A percentile compares a stretch with the other conserved stretches of the same genome.
These are phyloP conservation scores for Vigna hirtella DNA, from an alignment of 306 rosid genomes.

Conservation along the genomic window DNA sequence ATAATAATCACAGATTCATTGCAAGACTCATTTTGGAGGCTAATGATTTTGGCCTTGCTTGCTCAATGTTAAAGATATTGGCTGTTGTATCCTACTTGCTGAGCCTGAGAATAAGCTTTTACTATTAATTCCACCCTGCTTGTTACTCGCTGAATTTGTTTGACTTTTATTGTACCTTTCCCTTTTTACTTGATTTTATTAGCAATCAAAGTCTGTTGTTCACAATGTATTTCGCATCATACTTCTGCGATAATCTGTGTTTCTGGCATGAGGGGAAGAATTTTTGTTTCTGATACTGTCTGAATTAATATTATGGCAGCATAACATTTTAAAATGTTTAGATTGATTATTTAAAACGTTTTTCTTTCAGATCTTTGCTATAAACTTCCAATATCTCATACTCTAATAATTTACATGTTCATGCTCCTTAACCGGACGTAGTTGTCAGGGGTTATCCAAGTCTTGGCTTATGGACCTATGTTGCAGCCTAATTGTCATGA, in stretches of 20 bases:
- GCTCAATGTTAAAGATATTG: conserved; percentile 56
- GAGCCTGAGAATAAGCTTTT: conserved; percentile 38
- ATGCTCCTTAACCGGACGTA: conserved; percentile 63
- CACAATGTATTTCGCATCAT: background rate
- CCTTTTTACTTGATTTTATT: conserved; percentile 14
- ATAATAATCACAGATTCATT: conserved; percentile 53
- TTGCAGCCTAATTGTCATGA: conserved; percentile 53
- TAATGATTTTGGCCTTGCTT: conserved; percentile 61
- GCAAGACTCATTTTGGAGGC: conserved; percentile 61
- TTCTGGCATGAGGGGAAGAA: background rate
- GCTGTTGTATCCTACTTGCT: conserved; percentile 72
- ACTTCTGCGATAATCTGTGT: conserved; percentile 9
- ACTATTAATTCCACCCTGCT: conserved; percentile 5
- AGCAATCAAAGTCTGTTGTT: background rate
- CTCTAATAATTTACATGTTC: conserved; percentile 38
- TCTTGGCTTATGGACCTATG: conserved; percentile 60
- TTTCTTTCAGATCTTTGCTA: background rate
- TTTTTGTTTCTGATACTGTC: background rate
- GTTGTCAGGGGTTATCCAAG: conserved; percentile 50
- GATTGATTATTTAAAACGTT: conserved; percentile 19
- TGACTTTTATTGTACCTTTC: background rate
- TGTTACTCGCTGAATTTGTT: conserved; percentile 10
- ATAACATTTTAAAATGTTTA: conserved; percentile 26
- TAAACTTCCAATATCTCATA: conserved; percentile 4
- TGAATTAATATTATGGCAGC: conserved; percentile 31